Evolutionary conservation across 1,139 yeast species (phyloP).

Genomic region (Yamadazyma atmosphaerica): DNA sequence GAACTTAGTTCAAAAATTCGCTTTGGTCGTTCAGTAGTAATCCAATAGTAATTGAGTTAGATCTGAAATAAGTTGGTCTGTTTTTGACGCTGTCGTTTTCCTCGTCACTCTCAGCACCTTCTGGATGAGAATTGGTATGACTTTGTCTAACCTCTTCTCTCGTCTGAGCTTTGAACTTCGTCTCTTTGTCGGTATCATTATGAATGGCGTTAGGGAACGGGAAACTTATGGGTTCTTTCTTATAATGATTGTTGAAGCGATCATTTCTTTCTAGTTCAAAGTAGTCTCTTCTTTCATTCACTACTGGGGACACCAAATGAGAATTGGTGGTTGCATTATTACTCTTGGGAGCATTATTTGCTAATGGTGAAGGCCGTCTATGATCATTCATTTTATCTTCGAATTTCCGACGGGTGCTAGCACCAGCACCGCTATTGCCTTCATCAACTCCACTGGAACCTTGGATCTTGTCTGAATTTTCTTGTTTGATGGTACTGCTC

Average conservation of each 20-base stretch:
- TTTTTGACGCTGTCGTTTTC: slow-evolving; percentile 5
- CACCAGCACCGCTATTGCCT: neutral
- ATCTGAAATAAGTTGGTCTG: slow-evolving; percentile 34
- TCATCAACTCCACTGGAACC: no score
- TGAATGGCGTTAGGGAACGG: slow-evolving; percentile 47
- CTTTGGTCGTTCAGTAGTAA: slow-evolving; percentile 29
- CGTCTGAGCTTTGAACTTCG: slow-evolving; percentile 20
- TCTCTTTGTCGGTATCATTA: slow-evolving; percentile 35
- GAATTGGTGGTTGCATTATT: slow-evolving; percentile 15
- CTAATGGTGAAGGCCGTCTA: slow-evolving; percentile 17
- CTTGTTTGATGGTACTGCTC: slow-evolving; percentile 1
- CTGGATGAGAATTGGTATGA: slow-evolving; percentile 3
- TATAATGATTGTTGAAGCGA: slow-evolving; percentile 48
- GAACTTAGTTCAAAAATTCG: slow-evolving; percentile 1
- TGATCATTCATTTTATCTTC: slow-evolving; percentile 5
- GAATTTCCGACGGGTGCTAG: neutral
- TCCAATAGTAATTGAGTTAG: slow-evolving; percentile 46
- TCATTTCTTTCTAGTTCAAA: slow-evolving; percentile 11
- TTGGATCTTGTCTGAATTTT: neutral
- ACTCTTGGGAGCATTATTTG: slow-evolving; percentile 15
- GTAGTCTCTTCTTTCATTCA: neutral
- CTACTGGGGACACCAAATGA: slow-evolving; percentile 6
- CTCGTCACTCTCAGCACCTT: neutral
- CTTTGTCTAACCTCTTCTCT: slow-evolving; percentile 16
- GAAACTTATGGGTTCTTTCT: slow-evolving; percentile 37